Percentiles rank a stretch among this genome's conserved stretches.
These are phyloP conservation scores for Xerocomus cyaneibrunnescens DNA, from an alignment of 1,284 basidiomycete genomes.

Conservation along the genomic window DNA sequence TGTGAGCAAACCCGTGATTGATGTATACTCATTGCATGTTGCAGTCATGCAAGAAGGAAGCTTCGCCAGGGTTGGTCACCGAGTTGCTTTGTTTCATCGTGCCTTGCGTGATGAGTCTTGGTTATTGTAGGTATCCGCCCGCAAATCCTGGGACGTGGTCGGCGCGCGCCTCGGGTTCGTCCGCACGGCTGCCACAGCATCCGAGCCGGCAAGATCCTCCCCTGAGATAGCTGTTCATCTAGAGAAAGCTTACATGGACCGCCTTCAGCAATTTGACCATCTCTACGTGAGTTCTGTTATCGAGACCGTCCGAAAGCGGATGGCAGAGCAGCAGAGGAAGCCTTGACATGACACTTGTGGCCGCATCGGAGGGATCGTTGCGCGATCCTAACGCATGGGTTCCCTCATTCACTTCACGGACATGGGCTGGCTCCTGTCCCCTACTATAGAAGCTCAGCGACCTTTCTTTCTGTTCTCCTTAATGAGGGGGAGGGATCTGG, in stretches of 20 bases:
- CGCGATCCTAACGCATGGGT: conserved; percentile 1
- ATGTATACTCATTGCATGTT: conserved; percentile 34
- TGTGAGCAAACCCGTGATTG: conserved; percentile 26
- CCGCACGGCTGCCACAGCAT: conserved; percentile 25
- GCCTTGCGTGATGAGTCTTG: conserved; percentile 1
- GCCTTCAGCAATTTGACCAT: conserved; percentile 37
- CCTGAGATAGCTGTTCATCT: conserved; percentile 29
- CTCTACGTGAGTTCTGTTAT: conserved; percentile 36
- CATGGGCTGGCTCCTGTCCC: conserved; percentile 7
- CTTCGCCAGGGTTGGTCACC: conserved; percentile 27
- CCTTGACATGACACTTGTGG: conserved; percentile 19
- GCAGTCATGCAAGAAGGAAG: conserved; percentile 37
- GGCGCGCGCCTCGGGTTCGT: conserved; percentile 32
- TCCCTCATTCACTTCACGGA: conserved; percentile 6
- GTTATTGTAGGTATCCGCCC: conserved; percentile 24
- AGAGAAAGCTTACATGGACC: conserved; percentile 31
- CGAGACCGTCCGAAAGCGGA: conserved; percentile 36
- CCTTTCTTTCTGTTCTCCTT: conserved; percentile 3
- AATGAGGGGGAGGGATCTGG: conserved; percentile 2
- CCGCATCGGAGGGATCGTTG: conserved; percentile 9
- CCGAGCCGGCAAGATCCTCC: conserved; percentile 26
- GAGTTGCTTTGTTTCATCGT: conserved; percentile 7
- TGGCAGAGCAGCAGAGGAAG: conserved; percentile 36
- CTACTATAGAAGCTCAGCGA: conserved; percentile 20
- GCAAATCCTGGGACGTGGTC: conserved; percentile 33